These are phyloP conservation scores for Metschnikowia gelsemii DNA, from an alignment of 805 yeast species.

Conservation along the genomic window DNA sequence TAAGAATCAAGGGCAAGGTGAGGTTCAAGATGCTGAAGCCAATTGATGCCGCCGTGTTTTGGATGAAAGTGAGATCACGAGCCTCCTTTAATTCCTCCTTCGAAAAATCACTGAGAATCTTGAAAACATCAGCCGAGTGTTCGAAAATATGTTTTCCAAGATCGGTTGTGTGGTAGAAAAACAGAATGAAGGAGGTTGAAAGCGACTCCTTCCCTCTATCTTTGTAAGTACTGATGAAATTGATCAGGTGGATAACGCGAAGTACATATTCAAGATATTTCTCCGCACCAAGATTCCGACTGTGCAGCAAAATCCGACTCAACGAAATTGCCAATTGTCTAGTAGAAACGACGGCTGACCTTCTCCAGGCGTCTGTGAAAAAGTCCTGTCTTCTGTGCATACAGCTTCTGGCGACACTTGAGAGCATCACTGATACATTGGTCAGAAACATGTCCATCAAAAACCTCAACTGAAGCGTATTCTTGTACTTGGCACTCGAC, in stretches of 20 bases:
- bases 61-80: constrained; percentile 3
- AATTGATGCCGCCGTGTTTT: constrained; percentile 9
- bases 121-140: constrained; percentile 5
- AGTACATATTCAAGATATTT: constrained; percentile 31
- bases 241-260: constrained; percentile 35
- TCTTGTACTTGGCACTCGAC: constrained; percentile 59
- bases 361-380: constrained; percentile 31
- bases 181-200: constrained; percentile 43
- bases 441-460: constrained; percentile 50
- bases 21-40: constrained; percentile 4
- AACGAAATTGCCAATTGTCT: constrained; percentile 31
- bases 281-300: constrained; percentile 15
- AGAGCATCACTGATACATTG: constrained; percentile 40
- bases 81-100: not conserved
- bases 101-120: constrained; percentile 4
- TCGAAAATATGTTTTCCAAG: constrained; percentile 5
- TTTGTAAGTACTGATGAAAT: constrained; percentile 26
- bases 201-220: constrained; percentile 26
- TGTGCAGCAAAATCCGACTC: constrained; percentile 24
- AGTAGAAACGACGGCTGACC: constrained; percentile 43
- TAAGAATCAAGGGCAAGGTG: constrained; percentile 3
- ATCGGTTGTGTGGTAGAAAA: constrained; percentile 44
- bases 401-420: constrained; percentile 45
- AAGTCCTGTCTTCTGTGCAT: constrained; percentile 50
- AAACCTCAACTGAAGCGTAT: constrained; percentile 55